These are phyloP conservation scores for Penicillium diatomitis DNA, from an alignment of 495 filamentous ascomycete species.

Conservation along the genomic window DNA sequence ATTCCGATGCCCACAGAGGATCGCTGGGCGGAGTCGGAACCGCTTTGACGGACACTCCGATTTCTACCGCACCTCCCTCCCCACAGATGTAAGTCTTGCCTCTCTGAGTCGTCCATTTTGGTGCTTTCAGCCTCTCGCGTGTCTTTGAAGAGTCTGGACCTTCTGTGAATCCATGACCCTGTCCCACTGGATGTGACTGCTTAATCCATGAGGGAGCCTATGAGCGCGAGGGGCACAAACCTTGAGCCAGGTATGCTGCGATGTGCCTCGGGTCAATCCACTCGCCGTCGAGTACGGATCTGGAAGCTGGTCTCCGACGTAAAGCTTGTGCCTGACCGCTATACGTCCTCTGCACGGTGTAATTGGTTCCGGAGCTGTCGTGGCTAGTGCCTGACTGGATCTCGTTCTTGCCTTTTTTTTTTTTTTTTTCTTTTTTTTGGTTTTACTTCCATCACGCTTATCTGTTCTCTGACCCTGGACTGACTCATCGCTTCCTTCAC, in stretches of 20 bases:
- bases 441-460: background rate
- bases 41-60: constrained; percentile 58
- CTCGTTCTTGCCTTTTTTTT: constrained; percentile 5
- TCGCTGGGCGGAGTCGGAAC: constrained; percentile 44
- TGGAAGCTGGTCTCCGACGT: background rate
- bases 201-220: constrained; percentile 8
- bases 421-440: background rate
- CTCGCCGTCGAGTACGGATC: background rate
- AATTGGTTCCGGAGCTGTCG: background rate
- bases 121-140: background rate
- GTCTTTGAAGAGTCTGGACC: too few species aligned
- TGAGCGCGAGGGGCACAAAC: constrained; percentile 3
- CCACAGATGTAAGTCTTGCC: constrained; percentile 54
- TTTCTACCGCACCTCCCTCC: constrained; percentile 59
- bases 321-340: constrained; percentile 4
- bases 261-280: constrained; percentile 8
- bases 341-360: background rate
- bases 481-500: constrained; percentile 2
- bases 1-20: constrained; percentile 38
- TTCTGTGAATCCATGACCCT: constrained; percentile 1
- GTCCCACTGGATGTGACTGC: constrained; percentile 4
- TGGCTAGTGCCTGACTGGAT: background rate
- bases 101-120: constrained; percentile 12
- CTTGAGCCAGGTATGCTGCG: constrained; percentile 3
- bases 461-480: background rate